Conservation (phyloP, 306 rosid species). For the Citrullus amarus region DNA sequence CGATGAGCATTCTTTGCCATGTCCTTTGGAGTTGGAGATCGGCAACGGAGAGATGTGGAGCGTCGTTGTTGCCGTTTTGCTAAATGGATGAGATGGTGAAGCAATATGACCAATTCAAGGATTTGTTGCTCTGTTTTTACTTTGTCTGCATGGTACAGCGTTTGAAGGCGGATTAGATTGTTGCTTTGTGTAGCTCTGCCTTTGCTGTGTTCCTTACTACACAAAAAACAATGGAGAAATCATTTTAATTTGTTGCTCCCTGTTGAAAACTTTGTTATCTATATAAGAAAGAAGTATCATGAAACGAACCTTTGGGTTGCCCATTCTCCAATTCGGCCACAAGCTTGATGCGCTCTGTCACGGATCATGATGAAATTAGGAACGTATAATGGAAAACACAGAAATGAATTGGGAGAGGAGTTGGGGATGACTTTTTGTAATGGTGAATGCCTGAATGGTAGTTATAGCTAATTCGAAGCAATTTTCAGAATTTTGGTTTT, state of each 20-base stretch:
- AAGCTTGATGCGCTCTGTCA: constrained; percentile 90
- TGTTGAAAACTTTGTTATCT: neutral
- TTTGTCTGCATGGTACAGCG: constrained; percentile 73
- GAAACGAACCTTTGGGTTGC: constrained; percentile 55
- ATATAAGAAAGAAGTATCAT: neutral
- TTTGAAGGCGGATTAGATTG: constrained; percentile 50
- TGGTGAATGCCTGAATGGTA: neutral
- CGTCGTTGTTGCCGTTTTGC: constrained; percentile 45
- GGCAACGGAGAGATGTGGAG: constrained; percentile 28
- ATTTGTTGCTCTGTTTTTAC: constrained; percentile 53
- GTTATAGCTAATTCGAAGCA: neutral
- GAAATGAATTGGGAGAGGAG: neutral
- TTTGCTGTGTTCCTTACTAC: constrained; percentile 57
- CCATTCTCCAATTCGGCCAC: constrained; percentile 98
- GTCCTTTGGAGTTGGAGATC: constrained; percentile 53
- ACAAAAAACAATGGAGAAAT: constrained; percentile 6
- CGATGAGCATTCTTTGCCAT: constrained; percentile 5
- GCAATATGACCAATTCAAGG: constrained; percentile 58
- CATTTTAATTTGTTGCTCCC: neutral
- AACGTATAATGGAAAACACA: constrained; percentile 1
- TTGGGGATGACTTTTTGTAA: neutral
- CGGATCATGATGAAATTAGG: constrained; percentile 2
- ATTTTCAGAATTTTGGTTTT: neutral
- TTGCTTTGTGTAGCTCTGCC: constrained; percentile 22
- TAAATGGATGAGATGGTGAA: constrained; percentile 48